Evolutionary conservation across 2,329 filamentous ascomycete species (phyloP).

Genomic region (Pseudogymnoascus sp.): DNA sequence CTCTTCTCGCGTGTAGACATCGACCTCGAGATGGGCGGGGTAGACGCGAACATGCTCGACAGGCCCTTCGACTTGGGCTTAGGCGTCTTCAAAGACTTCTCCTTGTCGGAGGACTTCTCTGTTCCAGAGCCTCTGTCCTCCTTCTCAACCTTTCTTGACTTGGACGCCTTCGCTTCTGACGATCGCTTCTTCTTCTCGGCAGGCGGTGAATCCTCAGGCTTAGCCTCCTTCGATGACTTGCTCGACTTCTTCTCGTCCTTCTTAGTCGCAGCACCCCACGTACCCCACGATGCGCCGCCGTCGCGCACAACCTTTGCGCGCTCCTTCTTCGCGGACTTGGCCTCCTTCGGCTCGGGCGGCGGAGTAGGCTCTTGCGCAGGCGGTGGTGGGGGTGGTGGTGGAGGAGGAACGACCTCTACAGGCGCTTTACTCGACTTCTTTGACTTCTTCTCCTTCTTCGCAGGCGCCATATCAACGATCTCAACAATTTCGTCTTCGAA

Average conservation of each 20-base stretch:
- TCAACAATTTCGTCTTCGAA: constrained; percentile 37
- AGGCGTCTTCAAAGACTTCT: constrained; percentile 41
- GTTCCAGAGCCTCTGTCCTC: constrained; percentile 58
- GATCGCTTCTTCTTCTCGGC: constrained; percentile 37
- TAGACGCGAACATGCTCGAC: constrained; percentile 60
- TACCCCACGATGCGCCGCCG: constrained; percentile 54
- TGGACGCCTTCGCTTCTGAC: constrained; percentile 42
- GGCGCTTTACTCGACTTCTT: constrained; percentile 34
- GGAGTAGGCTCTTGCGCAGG: constrained; percentile 43
- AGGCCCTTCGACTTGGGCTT: constrained; percentile 40
- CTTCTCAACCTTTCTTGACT: constrained; percentile 51
- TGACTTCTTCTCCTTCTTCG: constrained; percentile 35
- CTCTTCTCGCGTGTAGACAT: constrained; percentile 62
- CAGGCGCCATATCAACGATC: constrained; percentile 42
- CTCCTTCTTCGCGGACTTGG: constrained; percentile 59
- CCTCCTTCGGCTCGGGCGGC: constrained; percentile 43
- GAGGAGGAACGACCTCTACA: constrained; percentile 28
- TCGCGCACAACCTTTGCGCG: constrained; percentile 69
- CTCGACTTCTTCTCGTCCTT: constrained; percentile 31
- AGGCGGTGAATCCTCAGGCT: constrained; percentile 18
- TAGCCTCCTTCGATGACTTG: constrained; percentile 25
- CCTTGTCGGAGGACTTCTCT: constrained; percentile 67
- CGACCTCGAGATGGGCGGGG: constrained; percentile 59
- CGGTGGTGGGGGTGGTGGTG: constrained; percentile 32
- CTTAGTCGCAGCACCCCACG: constrained; percentile 20